phyloP scores from a whole-genome alignment of 225 moss, liverwort and hornwort species.

The Neckera pumila region DNA sequence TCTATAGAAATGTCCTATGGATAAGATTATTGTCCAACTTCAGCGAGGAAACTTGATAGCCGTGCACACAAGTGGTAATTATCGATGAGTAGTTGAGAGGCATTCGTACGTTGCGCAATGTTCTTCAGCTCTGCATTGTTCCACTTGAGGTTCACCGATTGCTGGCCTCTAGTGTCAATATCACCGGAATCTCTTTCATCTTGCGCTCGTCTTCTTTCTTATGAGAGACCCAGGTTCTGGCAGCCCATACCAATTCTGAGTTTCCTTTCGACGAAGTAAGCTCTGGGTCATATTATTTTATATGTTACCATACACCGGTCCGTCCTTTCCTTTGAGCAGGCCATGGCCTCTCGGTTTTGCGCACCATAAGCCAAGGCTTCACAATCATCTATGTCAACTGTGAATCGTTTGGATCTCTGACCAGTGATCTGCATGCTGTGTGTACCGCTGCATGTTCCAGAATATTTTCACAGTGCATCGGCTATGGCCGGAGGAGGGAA shows the following conservation, averaged over 20 bases:
- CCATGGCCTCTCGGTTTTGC: background rate
- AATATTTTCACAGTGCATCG: slow-evolving; percentile 1
- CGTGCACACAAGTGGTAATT: background rate
- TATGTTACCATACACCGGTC: background rate
- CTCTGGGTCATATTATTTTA: background rate
- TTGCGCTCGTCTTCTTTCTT: background rate
- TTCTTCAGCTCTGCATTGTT: background rate
- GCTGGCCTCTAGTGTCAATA: background rate
- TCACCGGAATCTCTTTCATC: background rate
- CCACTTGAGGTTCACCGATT: background rate
- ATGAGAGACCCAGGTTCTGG: background rate
- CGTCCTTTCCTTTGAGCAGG: background rate
- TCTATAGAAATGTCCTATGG: background rate
- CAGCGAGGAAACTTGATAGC: background rate
- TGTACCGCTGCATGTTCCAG: background rate
- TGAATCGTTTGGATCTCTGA: background rate
- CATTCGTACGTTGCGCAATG: background rate
- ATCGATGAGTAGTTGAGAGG: background rate
- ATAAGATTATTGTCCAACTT: background rate
- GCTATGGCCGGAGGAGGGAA: background rate
- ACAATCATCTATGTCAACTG: background rate
- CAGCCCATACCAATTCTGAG: background rate
- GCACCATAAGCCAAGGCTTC: background rate
- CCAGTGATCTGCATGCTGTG: background rate
- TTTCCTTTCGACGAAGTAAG: background rate